Evolutionary conservation across 192 early-diverging fungal species (phyloP).

Genomic region (Coemansia sp.): DNA sequence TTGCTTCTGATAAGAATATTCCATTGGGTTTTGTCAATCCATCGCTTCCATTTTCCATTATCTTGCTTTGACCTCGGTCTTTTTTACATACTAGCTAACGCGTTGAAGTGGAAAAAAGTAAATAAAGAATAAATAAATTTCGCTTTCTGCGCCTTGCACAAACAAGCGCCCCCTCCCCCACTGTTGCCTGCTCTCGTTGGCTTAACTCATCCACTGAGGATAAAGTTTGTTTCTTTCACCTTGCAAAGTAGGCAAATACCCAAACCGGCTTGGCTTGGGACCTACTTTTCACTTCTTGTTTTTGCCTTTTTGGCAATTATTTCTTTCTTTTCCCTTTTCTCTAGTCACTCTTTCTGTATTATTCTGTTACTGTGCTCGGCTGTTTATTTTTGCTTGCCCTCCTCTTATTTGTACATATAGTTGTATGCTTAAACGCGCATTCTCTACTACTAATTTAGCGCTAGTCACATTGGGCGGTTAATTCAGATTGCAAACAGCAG

Average conservation of each 20-base stretch:
- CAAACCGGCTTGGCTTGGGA: no score
- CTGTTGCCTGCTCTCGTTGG: no score
- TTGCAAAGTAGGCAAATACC: no score
- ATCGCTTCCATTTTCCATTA: not conserved
- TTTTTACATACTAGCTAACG: not conserved
- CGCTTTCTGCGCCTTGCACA: not conserved
- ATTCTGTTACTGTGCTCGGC: not conserved
- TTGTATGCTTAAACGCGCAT: not conserved
- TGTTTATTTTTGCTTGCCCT: constrained; percentile 3
- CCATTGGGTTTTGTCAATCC: not conserved
- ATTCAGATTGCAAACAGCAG: not conserved
- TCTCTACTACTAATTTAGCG: not conserved
- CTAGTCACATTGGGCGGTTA: not conserved
- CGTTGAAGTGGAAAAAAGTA: not conserved
- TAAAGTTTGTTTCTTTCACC: no score
- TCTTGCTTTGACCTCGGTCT: not conserved
- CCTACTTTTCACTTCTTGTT: no score
- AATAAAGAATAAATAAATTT: not conserved
- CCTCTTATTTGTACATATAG: not conserved
- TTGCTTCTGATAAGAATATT: constrained; percentile 1
- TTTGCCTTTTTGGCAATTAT: not conserved
- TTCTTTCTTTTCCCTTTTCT: not conserved
- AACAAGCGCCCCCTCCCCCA: not conserved
- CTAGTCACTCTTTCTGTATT: not conserved
- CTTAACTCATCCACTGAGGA: no score